Evolutionary conservation across 2,329 filamentous ascomycete species (phyloP).

Genomic region (Botrytis deweyae): DNA sequence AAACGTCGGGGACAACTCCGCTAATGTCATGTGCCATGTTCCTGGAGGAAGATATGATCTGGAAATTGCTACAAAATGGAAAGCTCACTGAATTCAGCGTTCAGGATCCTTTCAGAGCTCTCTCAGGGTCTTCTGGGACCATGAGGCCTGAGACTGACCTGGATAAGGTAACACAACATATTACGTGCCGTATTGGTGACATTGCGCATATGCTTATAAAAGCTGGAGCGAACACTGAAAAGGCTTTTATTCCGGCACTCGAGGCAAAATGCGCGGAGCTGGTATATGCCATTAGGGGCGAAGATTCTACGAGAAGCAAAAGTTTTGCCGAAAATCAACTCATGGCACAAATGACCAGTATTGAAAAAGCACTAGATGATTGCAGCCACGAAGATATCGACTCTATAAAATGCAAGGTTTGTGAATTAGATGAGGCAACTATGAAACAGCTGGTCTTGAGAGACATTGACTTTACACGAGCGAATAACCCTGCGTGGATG

Average conservation of each 20-base stretch:
- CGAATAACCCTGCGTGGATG: not conserved
- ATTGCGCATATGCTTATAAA: not conserved
- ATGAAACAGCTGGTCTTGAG: not conserved
- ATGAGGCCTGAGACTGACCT: not conserved
- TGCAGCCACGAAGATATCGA: not conserved
- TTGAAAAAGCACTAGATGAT: not conserved
- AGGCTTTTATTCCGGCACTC: not conserved
- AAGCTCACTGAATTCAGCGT: not conserved
- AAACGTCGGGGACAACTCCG: not conserved
- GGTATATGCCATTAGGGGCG: not conserved
- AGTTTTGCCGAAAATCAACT: not conserved
- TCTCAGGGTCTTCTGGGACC: not conserved
- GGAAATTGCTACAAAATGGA: not conserved
- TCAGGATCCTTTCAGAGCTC: not conserved
- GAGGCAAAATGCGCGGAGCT: not conserved
- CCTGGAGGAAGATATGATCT: conserved; percentile 22
- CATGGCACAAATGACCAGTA: not conserved
- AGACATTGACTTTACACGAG: not conserved
- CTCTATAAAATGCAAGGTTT: not conserved
- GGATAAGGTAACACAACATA: not conserved
- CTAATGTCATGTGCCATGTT: conserved; percentile 22
- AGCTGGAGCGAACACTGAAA: not conserved
- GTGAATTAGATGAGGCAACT: conserved; percentile 1
- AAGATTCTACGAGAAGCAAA: not conserved
- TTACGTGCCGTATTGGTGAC: not conserved